Base-by-base conservation (phyloP, 305 asterid species). In the Petunia hybrid region DNA sequence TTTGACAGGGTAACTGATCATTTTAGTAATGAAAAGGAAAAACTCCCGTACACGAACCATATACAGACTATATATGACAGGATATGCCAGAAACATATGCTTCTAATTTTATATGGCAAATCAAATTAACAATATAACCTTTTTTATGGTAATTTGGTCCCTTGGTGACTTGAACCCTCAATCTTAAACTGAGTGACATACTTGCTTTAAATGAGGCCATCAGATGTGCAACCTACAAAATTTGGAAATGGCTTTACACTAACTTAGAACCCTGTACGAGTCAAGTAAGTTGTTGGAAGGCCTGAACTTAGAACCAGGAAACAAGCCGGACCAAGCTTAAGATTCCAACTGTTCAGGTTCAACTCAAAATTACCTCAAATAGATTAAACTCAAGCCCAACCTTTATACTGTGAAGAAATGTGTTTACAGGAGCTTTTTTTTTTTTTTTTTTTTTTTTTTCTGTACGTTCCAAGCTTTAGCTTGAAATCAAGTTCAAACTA, bases 301-400 rank as follows among this genome's bases (percentile, higher is more conserved):
- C 13, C 74, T 41, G 38, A 66, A 66, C 36, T 2, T 68, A 8
- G 76, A 31, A 68, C 56, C 76, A 68, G 76, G n/a, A 68, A 42
- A 42, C 43, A 68, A 68, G 75, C 8, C 76, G 16, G 8, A 41
- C 42, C 59, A 70, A 70, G 59, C n/a, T 45, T 70, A 22, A 1
- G 57, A n/a, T 69, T 40, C 16, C n/a, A 69, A 69, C 40, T 22
- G 16, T 8, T 16, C 14, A 69, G 77, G 2, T 0, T 22, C 10
- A 69, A 69, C 10, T 4, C n/a, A 69, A 45, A 69, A 69, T 9
- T 69, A 45, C 22, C 77, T 22, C 40, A 45, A 69, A 55, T 7
- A 42, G 39, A 68, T 45, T 68, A 43, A 68, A 68, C 36, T 43
- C 76, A 68, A 35, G 39, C 22, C 76, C 31, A 22, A 68, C 42